Conservation (phyloP, 108 stramenopile species). For the Epithemia pelagica region DNA sequence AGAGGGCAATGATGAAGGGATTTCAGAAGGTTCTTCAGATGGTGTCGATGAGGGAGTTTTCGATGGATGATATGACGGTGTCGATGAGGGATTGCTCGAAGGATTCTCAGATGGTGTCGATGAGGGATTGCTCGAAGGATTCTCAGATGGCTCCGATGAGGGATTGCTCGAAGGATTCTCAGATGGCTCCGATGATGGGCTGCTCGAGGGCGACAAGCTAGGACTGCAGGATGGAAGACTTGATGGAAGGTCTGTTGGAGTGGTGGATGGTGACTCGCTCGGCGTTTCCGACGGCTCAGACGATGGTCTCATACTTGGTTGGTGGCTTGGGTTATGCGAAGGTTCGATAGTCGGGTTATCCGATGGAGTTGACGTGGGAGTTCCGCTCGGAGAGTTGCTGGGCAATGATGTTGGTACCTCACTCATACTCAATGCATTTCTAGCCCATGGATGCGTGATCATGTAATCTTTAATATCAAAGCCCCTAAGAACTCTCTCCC, state of each 20-base stretch:
- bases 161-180: neutral
- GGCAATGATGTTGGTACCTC: constrained; percentile 7
- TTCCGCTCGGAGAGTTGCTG: neutral
- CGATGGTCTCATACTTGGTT: neutral
- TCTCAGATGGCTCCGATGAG: neutral
- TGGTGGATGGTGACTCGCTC: constrained; percentile 1
- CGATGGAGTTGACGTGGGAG: neutral
- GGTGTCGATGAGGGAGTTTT: neutral
- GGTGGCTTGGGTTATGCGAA: neutral
- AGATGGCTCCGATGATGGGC: constrained; percentile 6
- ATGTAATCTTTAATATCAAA: neutral
- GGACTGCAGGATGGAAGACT: constrained; percentile 4
- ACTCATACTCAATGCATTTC: neutral
- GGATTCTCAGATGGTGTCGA: no score
- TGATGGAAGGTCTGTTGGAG: constrained; percentile 9
- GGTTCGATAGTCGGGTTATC: neutral
- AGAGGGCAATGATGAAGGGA: neutral
- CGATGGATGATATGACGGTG: neutral
- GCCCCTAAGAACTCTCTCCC: neutral
- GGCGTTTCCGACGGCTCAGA: neutral
- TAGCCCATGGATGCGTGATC: neutral
- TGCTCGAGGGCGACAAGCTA: neutral
- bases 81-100: neutral
- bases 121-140: neutral
- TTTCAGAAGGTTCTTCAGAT: neutral